phyloP scores from a whole-genome alignment of 176 grass and related monocot species.

The Eleusine indica region DNA sequence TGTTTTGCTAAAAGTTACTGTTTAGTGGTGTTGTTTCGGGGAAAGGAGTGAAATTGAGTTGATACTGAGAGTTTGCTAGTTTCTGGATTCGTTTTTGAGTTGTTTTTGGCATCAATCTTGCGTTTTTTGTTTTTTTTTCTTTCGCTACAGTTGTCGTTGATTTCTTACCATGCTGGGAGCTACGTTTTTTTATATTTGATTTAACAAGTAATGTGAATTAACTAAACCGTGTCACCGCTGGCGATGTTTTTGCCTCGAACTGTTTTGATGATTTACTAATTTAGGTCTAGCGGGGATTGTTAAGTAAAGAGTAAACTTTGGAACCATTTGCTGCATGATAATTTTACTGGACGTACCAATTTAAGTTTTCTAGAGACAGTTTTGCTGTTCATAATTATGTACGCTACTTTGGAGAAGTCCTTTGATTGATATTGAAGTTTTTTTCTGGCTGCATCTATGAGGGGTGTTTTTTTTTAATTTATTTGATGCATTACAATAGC shows the following conservation, averaged over 20 bases:
- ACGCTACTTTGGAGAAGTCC: slow-evolving; percentile 6
- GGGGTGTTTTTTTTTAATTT: slow-evolving; percentile 41
- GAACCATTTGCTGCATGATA: background rate
- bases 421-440: slow-evolving; percentile 10
- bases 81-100: background rate
- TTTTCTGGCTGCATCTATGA: background rate
- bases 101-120: slow-evolving; percentile 1
- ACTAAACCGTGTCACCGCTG: background rate
- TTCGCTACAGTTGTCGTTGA: background rate
- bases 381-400: background rate
- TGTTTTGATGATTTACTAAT: background rate
- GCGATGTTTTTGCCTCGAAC: background rate
- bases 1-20: background rate
- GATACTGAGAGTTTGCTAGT: background rate
- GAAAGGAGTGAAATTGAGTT: slow-evolving; percentile 5
- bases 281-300: background rate
- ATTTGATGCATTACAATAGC: slow-evolving; percentile 17
- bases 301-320: background rate
- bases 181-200: background rate
- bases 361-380: background rate
- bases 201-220: background rate
- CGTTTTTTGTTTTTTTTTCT: background rate
- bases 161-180: background rate
- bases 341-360: slow-evolving; percentile 30
- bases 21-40: background rate